Conservation (phyloP, 305 asterid genomes). For the Ajuga reptans region DNA sequence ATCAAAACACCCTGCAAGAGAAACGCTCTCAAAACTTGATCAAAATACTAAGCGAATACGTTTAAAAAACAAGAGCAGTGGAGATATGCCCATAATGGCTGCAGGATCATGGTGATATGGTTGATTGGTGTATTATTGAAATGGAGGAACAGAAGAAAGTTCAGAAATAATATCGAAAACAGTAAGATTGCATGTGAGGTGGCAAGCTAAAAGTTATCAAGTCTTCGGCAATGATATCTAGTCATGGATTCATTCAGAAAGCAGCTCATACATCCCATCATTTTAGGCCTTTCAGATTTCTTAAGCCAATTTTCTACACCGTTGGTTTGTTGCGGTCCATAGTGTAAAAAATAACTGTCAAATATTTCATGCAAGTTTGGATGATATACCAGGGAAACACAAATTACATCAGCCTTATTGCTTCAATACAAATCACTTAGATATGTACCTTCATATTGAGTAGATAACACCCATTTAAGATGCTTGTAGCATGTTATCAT, state of each 20-base stretch:
- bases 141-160: not conserved
- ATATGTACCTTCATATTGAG: not conserved
- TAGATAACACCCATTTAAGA: not conserved
- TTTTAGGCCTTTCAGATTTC: not conserved
- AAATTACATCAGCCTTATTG: not conserved
- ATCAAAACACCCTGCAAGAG: conserved; percentile 79
- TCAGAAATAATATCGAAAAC: not conserved
- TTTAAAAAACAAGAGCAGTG: not conserved
- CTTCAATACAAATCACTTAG: not conserved
- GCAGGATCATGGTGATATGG: not conserved
- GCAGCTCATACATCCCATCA: not conserved
- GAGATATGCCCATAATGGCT: not conserved
- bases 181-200: not conserved
- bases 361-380: not conserved
- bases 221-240: not conserved
- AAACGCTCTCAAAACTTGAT: conserved; percentile 8
- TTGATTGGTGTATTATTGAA: not conserved
- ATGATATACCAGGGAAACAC: not conserved
- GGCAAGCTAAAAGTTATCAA: not conserved
- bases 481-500: not conserved
- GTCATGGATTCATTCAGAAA: not conserved
- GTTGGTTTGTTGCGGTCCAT: not conserved
- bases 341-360: not conserved
- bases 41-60: conserved; percentile 1
- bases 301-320: not conserved